Evolutionary conservation across 2,329 filamentous ascomycete species (phyloP).

Genomic region (Metarhizium brunneum): DNA sequence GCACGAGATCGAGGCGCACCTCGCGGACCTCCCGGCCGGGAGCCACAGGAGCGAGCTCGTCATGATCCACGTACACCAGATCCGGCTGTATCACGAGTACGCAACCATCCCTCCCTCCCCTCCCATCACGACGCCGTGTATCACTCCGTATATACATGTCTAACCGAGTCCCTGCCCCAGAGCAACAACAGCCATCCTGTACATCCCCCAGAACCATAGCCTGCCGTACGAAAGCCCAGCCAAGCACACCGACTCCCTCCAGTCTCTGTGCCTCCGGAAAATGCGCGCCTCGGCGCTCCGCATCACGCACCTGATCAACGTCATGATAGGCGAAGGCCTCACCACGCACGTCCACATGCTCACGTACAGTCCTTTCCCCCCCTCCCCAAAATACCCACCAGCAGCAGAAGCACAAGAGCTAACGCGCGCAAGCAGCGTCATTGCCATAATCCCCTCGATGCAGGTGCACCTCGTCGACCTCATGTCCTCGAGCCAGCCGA

Average conservation of each 20-base stretch:
- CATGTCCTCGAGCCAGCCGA: background rate
- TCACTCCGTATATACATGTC: too few species aligned
- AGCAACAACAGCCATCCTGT: background rate
- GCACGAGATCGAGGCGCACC: background rate
- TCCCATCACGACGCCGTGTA: too few species aligned
- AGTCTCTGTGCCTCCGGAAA: background rate
- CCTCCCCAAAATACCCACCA: background rate
- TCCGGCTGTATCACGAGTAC: background rate
- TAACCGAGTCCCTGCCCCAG: background rate
- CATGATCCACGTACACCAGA: background rate
- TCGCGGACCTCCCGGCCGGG: background rate
- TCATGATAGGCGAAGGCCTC: background rate
- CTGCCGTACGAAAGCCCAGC: background rate
- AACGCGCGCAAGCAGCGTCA: background rate
- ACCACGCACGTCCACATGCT: background rate
- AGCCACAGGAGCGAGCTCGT: background rate
- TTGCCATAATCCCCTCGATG: background rate
- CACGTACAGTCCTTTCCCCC: background rate
- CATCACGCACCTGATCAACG: background rate
- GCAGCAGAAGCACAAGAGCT: background rate
- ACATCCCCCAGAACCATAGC: background rate
- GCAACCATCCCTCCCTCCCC: background rate
- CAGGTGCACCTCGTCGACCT: background rate
- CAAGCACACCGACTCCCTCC: background rate
- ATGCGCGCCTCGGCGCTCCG: background rate